Evolutionary conservation across 2,329 filamentous ascomycete genomes (phyloP), one percentile per base, ranked within the genome.

Genomic region (Polytolypa hystricis): DNA sequence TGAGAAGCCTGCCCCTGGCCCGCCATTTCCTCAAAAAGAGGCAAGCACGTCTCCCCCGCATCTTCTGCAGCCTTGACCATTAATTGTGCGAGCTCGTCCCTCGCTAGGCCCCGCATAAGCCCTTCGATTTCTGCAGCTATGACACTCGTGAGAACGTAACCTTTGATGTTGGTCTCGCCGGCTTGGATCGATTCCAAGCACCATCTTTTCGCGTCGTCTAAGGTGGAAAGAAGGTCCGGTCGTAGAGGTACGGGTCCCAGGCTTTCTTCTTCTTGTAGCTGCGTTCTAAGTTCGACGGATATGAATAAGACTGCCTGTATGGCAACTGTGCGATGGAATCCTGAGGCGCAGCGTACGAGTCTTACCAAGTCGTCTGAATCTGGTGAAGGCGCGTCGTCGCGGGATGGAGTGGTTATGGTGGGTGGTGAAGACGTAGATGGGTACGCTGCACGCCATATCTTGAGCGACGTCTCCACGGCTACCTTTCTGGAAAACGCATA

Each of bases 121-220:
- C 55, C 64, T 3, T 67, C 54, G 0, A 74, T 54, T 29, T 72
- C 61, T 0, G 61, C 57, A 4, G 45, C 45, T 1, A 70, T 45
- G 9, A 65, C 45, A 6, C 48, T 49, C 1, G 55, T 42, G 9
- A 74, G 57, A 12, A 76, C 33, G 27, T 66, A 66, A 0, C 67
- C 67, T 43, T 75, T 76, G 14, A 69, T 53, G 37, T 74, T 76
- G 0, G 70, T 74, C 50, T 75, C 70, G 2, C 70, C 72, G 0
- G 57, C 58, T 30, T 60, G 44, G n/a, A 74, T 55, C 6, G 53
- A 56, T 4, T 46, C 42, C 30, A 67, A 47, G 1, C 47, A 47
- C 64, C 65, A 73, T 0, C 33, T 33, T 25, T 56, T 61, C 0
- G 59, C 53, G 8, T 71, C 63, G 0, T 62, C 48, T 4, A 74